phyloP scores from a whole-genome alignment of 257 asterid species.

The Nyctanthes arbortristis region DNA sequence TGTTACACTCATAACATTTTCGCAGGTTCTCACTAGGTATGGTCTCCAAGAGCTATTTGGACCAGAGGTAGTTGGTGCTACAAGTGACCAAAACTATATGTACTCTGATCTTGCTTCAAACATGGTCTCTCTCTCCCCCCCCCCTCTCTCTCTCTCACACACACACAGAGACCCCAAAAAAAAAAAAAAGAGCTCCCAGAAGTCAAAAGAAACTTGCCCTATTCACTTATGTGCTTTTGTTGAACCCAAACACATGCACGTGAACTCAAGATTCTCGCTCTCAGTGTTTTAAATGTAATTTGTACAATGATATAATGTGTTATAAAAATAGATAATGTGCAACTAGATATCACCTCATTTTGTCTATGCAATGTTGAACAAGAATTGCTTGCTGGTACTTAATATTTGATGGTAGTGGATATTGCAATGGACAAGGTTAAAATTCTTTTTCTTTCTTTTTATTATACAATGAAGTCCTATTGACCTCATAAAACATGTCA shows the following conservation, averaged over 20 bases:
- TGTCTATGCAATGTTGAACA: background rate
- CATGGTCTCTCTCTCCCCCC: conserved; percentile 57
- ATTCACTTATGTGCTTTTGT: background rate
- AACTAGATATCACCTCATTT: background rate
- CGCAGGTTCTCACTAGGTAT: conserved; percentile 66
- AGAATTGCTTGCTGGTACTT: background rate
- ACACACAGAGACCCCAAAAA: background rate
- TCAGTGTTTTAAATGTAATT: background rate
- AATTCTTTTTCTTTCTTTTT: background rate
- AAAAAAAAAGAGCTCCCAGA: too few species aligned
- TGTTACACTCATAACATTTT: conserved; percentile 1
- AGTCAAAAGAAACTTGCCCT: background rate
- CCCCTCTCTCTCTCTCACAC: background rate
- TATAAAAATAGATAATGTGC: background rate
- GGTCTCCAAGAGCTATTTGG: conserved; percentile 81
- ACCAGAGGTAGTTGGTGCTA: conserved; percentile 67
- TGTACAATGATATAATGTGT: background rate
- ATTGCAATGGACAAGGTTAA: background rate
- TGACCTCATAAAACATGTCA: background rate
- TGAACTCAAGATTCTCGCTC: background rate
- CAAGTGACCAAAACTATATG: conserved; percentile 71
- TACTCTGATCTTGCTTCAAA: conserved; percentile 89
- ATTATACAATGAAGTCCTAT: background rate
- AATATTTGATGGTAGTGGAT: background rate
- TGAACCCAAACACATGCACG: background rate